A percentile compares a stretch with the other conserved stretches of the same genome.
These are phyloP conservation scores for Vigna nakashimae DNA, from an alignment of 306 rosid genomes.

Conservation along the genomic window DNA sequence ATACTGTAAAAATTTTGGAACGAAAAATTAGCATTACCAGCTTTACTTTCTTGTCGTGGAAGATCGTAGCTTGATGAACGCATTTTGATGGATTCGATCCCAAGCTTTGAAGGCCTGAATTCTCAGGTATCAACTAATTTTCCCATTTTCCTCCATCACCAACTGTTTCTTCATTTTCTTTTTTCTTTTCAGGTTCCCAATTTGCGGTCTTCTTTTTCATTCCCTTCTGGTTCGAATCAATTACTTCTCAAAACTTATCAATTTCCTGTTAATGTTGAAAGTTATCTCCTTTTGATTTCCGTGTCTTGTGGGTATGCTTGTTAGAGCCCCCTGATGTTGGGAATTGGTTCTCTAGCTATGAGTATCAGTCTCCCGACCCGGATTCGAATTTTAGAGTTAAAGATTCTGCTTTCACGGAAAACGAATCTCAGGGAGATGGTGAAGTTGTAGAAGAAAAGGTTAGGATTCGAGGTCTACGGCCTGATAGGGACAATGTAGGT, in stretches of 20 bases:
- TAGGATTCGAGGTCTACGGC: slow-evolving; percentile 38
- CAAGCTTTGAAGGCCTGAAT: slow-evolving; percentile 32
- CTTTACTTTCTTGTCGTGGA: background rate
- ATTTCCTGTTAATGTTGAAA: background rate
- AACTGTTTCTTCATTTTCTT: background rate
- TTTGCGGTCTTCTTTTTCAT: slow-evolving; percentile 45
- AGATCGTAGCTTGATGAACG: background rate
- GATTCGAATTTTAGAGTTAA: slow-evolving; percentile 50
- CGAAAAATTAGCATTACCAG: background rate
- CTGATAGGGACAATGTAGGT: slow-evolving; percentile 38
- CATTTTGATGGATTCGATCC: slow-evolving; percentile 51
- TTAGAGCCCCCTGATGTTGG: slow-evolving; percentile 75
- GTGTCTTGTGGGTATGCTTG: slow-evolving; percentile 37
- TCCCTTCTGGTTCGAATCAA: slow-evolving; percentile 65
- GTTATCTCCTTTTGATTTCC: background rate
- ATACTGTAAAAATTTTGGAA: background rate
- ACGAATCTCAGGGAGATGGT: slow-evolving; percentile 26
- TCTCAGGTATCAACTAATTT: slow-evolving; percentile 54
- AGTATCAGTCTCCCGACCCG: slow-evolving; percentile 65
- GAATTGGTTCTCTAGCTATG: slow-evolving; percentile 80
- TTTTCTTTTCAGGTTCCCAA: slow-evolving; percentile 48
- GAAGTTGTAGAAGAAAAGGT: background rate
- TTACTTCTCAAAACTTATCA: background rate
- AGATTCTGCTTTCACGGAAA: slow-evolving; percentile 37
- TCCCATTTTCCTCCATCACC: background rate